Evolutionary conservation across 805 yeast species (phyloP).

Genomic region (Wickerhamiella siamensis): DNA sequence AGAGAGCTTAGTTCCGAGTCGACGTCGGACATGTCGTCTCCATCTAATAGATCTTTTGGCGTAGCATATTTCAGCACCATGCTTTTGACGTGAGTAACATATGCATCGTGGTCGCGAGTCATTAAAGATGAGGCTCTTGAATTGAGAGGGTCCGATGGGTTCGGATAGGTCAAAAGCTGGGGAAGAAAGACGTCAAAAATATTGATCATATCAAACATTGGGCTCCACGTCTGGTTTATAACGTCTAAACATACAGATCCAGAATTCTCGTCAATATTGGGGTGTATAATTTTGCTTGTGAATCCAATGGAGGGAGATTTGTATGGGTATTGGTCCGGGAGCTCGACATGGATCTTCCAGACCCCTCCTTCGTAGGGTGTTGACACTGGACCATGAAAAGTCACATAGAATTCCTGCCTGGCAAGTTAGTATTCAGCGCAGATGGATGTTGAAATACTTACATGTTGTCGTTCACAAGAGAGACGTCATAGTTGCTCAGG

Average conservation of each 20-base stretch:
- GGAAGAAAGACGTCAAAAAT: constrained; percentile 89
- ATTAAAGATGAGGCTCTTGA: constrained; percentile 76
- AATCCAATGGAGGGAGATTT: constrained; percentile 94
- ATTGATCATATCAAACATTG: constrained; percentile 85
- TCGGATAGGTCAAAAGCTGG: constrained; percentile 80
- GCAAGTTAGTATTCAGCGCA: not conserved
- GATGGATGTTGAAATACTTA: constrained; percentile 11
- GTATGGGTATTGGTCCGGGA: constrained; percentile 91
- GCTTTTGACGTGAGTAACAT: constrained; percentile 48
- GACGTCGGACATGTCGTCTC: constrained; percentile 20
- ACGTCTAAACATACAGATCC: constrained; percentile 95
- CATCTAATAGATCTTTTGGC: constrained; percentile 15
- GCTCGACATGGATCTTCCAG: constrained; percentile 84
- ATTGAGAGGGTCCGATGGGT: constrained; percentile 86
- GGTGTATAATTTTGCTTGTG: constrained; percentile 81
- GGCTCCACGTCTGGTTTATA: constrained; percentile 95
- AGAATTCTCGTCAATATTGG: constrained; percentile 76
- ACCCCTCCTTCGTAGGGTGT: constrained; percentile 82
- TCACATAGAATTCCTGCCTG: constrained; percentile 71
- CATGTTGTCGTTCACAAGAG: constrained; percentile 64
- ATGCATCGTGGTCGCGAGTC: constrained; percentile 50
- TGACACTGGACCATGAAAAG: constrained; percentile 72
- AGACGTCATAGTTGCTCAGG: constrained; percentile 87
- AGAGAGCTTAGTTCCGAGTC: constrained; percentile 29
- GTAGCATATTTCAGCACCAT: constrained; percentile 60